Evolutionary conservation across 2,329 filamentous ascomycete genomes (phyloP).

Genomic region (Aspergillus eucalypticola): DNA sequence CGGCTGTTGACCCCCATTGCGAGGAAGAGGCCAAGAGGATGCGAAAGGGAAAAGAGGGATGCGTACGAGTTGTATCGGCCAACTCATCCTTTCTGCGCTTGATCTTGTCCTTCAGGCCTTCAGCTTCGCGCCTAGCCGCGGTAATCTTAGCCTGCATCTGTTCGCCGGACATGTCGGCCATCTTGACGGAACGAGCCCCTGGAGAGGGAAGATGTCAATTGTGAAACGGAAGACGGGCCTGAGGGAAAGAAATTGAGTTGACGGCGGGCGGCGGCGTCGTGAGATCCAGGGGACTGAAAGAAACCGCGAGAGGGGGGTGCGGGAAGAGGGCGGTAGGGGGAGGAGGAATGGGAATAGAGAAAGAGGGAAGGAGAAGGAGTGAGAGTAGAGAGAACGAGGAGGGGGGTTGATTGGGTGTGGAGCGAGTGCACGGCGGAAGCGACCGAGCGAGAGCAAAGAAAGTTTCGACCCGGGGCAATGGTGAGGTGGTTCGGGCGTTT

Average conservation of each 20-base stretch:
- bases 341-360: slow-evolving; percentile 13
- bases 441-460: slow-evolving; percentile 28
- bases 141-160: slow-evolving; percentile 90
- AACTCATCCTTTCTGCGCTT: slow-evolving; percentile 99
- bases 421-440: slow-evolving; percentile 28
- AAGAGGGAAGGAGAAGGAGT: slow-evolving; percentile 5
- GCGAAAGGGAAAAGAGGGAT: slow-evolving; percentile 29
- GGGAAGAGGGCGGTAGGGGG: slow-evolving; percentile 13
- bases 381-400: slow-evolving; percentile 13
- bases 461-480: slow-evolving; percentile 22
- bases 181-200: slow-evolving; percentile 36
- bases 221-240: slow-evolving; percentile 13
- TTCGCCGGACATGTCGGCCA: slow-evolving; percentile 54
- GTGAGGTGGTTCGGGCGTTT: slow-evolving; percentile 19
- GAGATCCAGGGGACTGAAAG: slow-evolving; percentile 21
- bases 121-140: slow-evolving; percentile 92
- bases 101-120: slow-evolving; percentile 96
- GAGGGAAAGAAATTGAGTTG: slow-evolving; percentile 19
- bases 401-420: slow-evolving; percentile 28
- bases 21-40: slow-evolving; percentile 10
- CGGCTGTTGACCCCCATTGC: not conserved
- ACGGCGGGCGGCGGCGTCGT: slow-evolving; percentile 39
- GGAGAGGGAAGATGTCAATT: slow-evolving; percentile 25
- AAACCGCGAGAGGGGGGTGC: slow-evolving; percentile 15
- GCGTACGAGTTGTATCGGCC: slow-evolving; percentile 93